Evolutionary conservation across 2,329 filamentous ascomycete species (phyloP).

Genomic region (Claviceps quebecensis): DNA sequence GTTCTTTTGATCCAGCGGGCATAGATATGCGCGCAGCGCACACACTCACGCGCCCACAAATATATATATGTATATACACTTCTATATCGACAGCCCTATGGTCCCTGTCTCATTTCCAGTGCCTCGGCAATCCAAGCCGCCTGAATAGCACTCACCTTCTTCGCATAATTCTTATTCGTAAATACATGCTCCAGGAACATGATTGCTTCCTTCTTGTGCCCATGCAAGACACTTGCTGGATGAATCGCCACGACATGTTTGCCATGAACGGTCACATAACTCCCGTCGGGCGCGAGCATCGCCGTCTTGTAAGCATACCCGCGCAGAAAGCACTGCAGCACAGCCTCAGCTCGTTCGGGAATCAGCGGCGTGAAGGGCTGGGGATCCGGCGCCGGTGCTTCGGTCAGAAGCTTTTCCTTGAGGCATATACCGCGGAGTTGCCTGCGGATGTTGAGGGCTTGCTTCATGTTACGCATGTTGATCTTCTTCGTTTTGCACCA

Average conservation of each 20-base stretch:
- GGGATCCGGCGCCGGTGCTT: slow-evolving; percentile 34
- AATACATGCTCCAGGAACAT: slow-evolving; percentile 57
- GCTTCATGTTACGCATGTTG: slow-evolving; percentile 46
- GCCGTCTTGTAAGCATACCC: slow-evolving; percentile 50
- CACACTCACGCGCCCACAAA: too few species aligned
- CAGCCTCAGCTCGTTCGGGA: slow-evolving; percentile 36
- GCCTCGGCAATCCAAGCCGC: slow-evolving; percentile 44
- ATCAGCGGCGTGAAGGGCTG: slow-evolving; percentile 40
- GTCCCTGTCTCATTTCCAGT: slow-evolving; percentile 16
- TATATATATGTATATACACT: not conserved
- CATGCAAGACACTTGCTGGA: slow-evolving; percentile 47
- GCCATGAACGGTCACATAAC: slow-evolving; percentile 44
- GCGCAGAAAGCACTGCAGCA: slow-evolving; percentile 48
- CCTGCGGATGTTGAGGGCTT: slow-evolving; percentile 46
- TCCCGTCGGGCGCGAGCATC: slow-evolving; percentile 43
- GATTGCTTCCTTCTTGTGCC: slow-evolving; percentile 50
- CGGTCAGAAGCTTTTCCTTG: slow-evolving; percentile 34
- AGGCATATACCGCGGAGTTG: slow-evolving; percentile 45
- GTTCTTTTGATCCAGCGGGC: too few species aligned
- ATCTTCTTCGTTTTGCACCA: slow-evolving; percentile 47
- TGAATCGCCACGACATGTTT: slow-evolving; percentile 49
- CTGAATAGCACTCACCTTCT: slow-evolving; percentile 49
- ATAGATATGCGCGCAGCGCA: not conserved
- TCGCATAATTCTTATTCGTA: slow-evolving; percentile 52
- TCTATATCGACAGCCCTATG: not conserved